Evolutionary conservation across 768 basidiomycete species (phyloP).

Genomic region (Boletus pseudo-olivaceus): DNA sequence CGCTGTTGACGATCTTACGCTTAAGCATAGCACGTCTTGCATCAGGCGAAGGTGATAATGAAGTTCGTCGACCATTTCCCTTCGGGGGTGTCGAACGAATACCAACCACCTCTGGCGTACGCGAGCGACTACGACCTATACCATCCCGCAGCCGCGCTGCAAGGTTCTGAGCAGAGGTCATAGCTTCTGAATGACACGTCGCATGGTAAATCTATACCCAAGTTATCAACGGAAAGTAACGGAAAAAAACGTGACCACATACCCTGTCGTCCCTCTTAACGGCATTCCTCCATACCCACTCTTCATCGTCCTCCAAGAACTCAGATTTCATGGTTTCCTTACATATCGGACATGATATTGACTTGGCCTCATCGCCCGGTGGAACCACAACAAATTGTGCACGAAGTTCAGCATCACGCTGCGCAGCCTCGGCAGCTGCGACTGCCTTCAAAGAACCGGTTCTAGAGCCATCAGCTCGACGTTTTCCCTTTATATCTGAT

Average conservation of each 20-base stretch:
- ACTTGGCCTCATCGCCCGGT: conserved; percentile 81
- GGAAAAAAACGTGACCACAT: conserved; percentile 26
- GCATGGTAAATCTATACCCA: conserved; percentile 80
- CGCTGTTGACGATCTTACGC: conserved; percentile 68
- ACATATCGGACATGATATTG: conserved; percentile 90
- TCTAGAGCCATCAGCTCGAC: conserved; percentile 51
- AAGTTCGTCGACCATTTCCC: conserved; percentile 30
- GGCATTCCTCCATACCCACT: conserved; percentile 97
- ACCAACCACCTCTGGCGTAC: conserved; percentile 61
- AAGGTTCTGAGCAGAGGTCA: conserved; percentile 58
- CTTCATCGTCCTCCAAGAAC: conserved; percentile 93
- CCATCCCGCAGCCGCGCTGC: conserved; percentile 68
- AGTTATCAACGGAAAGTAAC: neutral
- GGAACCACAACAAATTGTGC: conserved; percentile 85
- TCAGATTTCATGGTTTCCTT: conserved; percentile 90
- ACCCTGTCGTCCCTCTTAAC: conserved; percentile 81
- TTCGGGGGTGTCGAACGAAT: conserved; percentile 39
- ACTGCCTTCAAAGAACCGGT: conserved; percentile 53
- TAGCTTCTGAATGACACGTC: conserved; percentile 86
- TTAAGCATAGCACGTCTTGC: conserved; percentile 58
- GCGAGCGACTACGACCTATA: conserved; percentile 61
- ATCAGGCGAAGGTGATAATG: conserved; percentile 50
- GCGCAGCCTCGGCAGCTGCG: conserved; percentile 61
- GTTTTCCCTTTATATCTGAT: conserved; percentile 65
- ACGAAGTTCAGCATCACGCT: conserved; percentile 72